phyloP scores from a whole-genome alignment of 768 basidiomycete genomes.

The Roridomyces roridus region DNA sequence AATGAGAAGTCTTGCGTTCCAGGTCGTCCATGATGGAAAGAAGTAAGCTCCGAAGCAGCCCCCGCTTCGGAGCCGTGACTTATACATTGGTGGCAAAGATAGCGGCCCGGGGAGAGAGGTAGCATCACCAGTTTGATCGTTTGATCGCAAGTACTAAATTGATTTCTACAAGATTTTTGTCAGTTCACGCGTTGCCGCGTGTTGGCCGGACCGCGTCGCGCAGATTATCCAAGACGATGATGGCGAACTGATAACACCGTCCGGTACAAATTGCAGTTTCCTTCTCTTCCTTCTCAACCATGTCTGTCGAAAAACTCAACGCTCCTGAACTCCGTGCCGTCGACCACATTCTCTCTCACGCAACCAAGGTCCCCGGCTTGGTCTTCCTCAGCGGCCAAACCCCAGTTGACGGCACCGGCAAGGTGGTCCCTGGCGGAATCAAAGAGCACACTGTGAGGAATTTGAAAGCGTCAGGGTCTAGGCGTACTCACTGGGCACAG shows the following conservation, averaged over 20 bases:
- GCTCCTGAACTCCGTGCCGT: conserved; percentile 48
- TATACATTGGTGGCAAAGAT: background rate
- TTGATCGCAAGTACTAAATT: too few relatives aligned
- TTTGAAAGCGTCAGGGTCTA: background rate
- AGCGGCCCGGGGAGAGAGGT: too few relatives aligned
- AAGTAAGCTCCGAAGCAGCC: background rate
- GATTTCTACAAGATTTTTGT: too few relatives aligned
- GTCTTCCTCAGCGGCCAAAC: conserved; percentile 69
- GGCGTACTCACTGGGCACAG: conserved; percentile 33
- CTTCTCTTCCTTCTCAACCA: conserved; percentile 29
- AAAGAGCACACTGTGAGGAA: conserved; percentile 65
- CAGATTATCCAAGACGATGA: too few relatives aligned
- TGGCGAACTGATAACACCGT: background rate
- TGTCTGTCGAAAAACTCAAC: conserved; percentile 63
- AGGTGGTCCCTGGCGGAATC: conserved; percentile 60
- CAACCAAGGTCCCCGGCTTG: conserved; percentile 48
- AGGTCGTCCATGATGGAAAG: background rate
- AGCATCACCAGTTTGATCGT: too few relatives aligned
- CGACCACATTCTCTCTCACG: conserved; percentile 57
- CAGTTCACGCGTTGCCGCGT: too few relatives aligned
- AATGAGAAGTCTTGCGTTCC: conserved; percentile 20
- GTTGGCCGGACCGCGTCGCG: too few relatives aligned
- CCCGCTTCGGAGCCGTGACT: background rate
- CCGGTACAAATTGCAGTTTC: background rate
- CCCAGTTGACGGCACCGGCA: conserved; percentile 54